Evolutionary conservation across 495 filamentous ascomycete genomes (phyloP), one percentile per base, ranked within the genome.

Genomic region (Xylaria scruposa): DNA sequence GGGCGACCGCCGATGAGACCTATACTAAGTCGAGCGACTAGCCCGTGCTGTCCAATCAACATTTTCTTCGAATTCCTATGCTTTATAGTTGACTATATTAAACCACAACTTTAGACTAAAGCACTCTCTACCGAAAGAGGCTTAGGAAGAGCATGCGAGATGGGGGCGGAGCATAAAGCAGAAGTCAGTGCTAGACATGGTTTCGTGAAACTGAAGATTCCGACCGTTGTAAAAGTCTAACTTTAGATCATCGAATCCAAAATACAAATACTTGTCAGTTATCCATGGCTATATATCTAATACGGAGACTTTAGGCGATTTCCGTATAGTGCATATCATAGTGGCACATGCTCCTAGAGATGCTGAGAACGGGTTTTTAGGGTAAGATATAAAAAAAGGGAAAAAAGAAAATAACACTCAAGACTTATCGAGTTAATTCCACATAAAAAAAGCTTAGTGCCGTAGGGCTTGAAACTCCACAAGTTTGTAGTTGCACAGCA

Each of bases 101-200:
- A 60, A 60, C n/a, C 38, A 60, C 31, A 38, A 38, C 17, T 56
- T 31, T 31, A 56, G 53, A 31, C 53, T 56, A 56, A 56, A 26
- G 53, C 53, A 56, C 53, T 26, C 29, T 60, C 31, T 38, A 31
- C 31, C 58, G 19, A 60, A 59, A 60, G 29, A 38, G 58, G 58
- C 31, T 56, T 56, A 38, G 58, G n/a, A 60, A 60, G 15, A 13
- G 19, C 58, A 36, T 10, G 29, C 19, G 31, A n/a, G 17, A 60
- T 21, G 31, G 58, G 58, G 54, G 54, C 54, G 54, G 33, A 36
- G 54, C 15, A 36, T 2, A 38, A 60, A 19, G 9, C 17, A 60
- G 12, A 36, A 60, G 31, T 60, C n/a, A 60, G 38, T 60, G 33
- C 9, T 38, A 38, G 31, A n/a, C 58, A 60, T n/a, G 58, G 58